Conservation (phyloP, 1,284 basidiomycete species). For the Farysia itapuensis region DNA sequence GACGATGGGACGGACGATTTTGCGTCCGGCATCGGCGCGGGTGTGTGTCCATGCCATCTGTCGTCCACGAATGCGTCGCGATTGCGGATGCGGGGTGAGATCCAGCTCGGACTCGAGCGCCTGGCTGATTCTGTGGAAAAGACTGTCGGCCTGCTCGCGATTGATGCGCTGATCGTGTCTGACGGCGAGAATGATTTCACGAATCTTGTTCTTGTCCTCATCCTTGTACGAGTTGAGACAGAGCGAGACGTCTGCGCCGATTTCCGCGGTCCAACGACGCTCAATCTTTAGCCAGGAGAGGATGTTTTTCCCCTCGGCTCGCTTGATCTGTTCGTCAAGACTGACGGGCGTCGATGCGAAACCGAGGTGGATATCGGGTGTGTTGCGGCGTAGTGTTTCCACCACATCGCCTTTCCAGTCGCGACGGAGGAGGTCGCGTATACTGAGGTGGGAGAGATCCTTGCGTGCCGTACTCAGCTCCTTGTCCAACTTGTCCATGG, state of each 20-base stretch:
- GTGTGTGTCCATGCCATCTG: conserved; percentile 45
- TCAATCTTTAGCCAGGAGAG: conserved; percentile 56
- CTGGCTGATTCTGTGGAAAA: conserved; percentile 26
- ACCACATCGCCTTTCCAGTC: conserved; percentile 61
- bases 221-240: conserved; percentile 45
- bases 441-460: conserved; percentile 50
- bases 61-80: conserved; percentile 2
- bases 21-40: conserved; percentile 29
- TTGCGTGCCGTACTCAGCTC: conserved; percentile 52
- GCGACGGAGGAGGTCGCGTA: conserved; percentile 56
- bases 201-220: conserved; percentile 16
- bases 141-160: conserved; percentile 26
- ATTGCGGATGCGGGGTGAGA: conserved; percentile 10
- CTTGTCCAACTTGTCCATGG: conserved; percentile 50
- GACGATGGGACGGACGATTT: conserved; percentile 48
- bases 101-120: conserved; percentile 17
- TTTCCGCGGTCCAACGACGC: conserved; percentile 45
- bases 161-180: conserved; percentile 31
- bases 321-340: conserved; percentile 54
- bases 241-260: conserved; percentile 39
- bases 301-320: conserved; percentile 38
- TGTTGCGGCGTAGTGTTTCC: conserved; percentile 37
- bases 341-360: conserved; percentile 59
- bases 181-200: conserved; percentile 45
- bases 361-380: conserved; percentile 54